phyloP scores from a whole-genome alignment of 768 basidiomycete genomes.

The Kwoniella shandongensis region DNA sequence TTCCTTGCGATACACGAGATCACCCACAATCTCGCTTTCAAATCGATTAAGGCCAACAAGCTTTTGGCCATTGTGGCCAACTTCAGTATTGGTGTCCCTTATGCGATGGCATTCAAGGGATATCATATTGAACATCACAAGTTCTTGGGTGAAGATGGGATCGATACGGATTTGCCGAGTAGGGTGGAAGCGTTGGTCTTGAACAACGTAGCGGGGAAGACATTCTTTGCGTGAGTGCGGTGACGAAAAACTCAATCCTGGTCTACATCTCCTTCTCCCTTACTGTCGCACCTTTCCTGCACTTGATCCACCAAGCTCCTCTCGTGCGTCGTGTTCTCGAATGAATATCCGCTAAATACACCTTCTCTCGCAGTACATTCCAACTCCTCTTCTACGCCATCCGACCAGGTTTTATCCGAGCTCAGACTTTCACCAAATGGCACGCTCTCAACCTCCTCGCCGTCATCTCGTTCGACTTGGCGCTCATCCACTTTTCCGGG shows the following conservation, averaged over 20 bases:
- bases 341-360: neutral
- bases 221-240: constrained; percentile 84
- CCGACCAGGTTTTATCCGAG: constrained; percentile 86
- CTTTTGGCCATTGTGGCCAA: constrained; percentile 86
- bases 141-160: constrained; percentile 88
- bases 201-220: constrained; percentile 95
- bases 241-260: neutral
- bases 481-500: constrained; percentile 57
- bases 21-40: constrained; percentile 94
- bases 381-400: constrained; percentile 98
- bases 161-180: constrained; percentile 94
- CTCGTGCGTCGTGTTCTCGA: neutral
- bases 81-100: constrained; percentile 89
- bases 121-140: constrained; percentile 98
- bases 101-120: constrained; percentile 92
- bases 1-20: constrained; percentile 99
- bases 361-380: constrained; percentile 64
- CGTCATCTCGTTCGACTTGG: constrained; percentile 71
- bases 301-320: neutral
- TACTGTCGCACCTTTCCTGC: neutral
- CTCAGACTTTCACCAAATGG: constrained; percentile 77
- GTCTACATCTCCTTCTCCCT: constrained; percentile 2
- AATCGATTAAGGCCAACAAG: constrained; percentile 77
- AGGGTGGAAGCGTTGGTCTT: constrained; percentile 76
- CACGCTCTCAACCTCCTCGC: constrained; percentile 73